These are phyloP conservation scores for Metschnikowia anglica DNA, from an alignment of 805 yeast species.

Conservation along the genomic window DNA sequence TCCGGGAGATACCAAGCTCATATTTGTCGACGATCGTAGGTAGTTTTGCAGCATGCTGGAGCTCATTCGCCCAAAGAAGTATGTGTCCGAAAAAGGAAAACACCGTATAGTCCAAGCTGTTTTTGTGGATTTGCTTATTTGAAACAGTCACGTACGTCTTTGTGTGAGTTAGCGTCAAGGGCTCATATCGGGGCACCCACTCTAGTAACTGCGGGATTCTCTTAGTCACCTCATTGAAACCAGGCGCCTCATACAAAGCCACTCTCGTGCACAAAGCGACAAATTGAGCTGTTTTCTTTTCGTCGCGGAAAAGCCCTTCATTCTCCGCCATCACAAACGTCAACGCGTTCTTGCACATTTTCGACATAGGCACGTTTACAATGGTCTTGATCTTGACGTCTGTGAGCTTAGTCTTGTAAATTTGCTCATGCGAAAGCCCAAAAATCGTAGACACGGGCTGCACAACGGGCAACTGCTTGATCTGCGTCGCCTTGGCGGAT, in stretches of 20 bases:
- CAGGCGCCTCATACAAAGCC: conserved; percentile 38
- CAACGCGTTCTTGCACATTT: conserved; percentile 30
- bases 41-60: conserved; percentile 19
- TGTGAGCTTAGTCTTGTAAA: conserved; percentile 29
- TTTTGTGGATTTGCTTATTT: conserved; percentile 33
- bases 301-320: conserved; percentile 26
- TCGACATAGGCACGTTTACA: conserved; percentile 31
- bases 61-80: conserved; percentile 36
- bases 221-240: conserved; percentile 29
- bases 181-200: conserved; percentile 30
- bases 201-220: conserved; percentile 28
- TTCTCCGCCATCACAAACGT: conserved; percentile 26
- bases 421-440: conserved; percentile 38
- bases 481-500: conserved; percentile 14
- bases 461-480: conserved; percentile 28
- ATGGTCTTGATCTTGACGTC: conserved; percentile 42
- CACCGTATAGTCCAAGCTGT: conserved; percentile 39
- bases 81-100: conserved; percentile 40
- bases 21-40: conserved; percentile 20
- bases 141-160: conserved; percentile 36
- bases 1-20: conserved; percentile 21
- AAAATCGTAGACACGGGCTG: conserved; percentile 37
- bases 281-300: conserved; percentile 24
- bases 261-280: conserved; percentile 33
- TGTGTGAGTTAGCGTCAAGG: conserved; percentile 33